phyloP scores from a whole-genome alignment of 768 basidiomycete species.

The Guyanaporus albipodus region DNA sequence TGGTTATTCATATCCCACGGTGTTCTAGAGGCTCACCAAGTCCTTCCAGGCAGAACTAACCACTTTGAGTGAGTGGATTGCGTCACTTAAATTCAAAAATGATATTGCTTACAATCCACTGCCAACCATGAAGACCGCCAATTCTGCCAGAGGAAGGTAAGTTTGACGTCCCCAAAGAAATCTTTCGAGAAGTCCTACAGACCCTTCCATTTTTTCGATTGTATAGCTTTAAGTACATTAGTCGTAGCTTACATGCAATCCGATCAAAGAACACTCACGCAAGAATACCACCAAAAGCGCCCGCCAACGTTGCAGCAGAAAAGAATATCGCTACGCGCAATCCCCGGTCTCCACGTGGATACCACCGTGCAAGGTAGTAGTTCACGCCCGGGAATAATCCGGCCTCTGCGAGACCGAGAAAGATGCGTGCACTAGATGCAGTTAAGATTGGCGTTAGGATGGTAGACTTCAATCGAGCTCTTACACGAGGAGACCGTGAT shows the following conservation, averaged over 20 bases:
- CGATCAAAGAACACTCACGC: slow-evolving; percentile 35
- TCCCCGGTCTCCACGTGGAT: slow-evolving; percentile 54
- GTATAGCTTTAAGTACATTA: slow-evolving; percentile 26
- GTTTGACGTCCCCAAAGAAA: background rate
- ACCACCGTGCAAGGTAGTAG: slow-evolving; percentile 53
- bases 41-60: slow-evolving; percentile 30
- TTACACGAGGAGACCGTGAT: slow-evolving; percentile 29
- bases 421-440: slow-evolving; percentile 33
- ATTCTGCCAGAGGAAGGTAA: slow-evolving; percentile 11
- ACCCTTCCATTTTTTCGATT: slow-evolving; percentile 33
- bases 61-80: slow-evolving; percentile 3
- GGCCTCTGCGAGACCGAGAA: slow-evolving; percentile 47
- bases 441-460: background rate
- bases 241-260: background rate
- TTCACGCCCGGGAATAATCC: slow-evolving; percentile 41
- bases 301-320: slow-evolving; percentile 58
- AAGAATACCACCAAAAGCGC: slow-evolving; percentile 45
- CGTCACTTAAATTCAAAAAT: background rate
- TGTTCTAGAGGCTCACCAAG: slow-evolving; percentile 10
- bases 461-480: background rate
- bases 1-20: background rate
- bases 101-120: slow-evolving; percentile 33
- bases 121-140: slow-evolving; percentile 32
- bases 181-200: slow-evolving; percentile 19
- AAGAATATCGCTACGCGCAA: slow-evolving; percentile 60